Percentiles rank a stretch among this genome's conserved stretches.
These are phyloP conservation scores for Cornus controversa DNA, from an alignment of 148 eudicot species.

Conservation along the genomic window DNA sequence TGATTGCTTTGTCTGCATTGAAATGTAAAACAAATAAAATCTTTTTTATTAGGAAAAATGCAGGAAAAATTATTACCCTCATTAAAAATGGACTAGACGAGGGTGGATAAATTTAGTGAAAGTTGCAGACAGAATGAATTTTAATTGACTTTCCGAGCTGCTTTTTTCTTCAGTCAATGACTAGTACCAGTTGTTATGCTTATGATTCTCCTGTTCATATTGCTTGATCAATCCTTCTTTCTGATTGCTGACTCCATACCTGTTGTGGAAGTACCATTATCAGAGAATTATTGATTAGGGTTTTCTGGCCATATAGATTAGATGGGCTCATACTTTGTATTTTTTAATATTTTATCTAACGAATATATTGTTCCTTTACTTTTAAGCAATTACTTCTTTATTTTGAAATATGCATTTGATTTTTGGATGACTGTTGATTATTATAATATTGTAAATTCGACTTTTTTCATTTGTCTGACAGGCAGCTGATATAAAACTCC, in stretches of 20 bases:
- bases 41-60: too few relatives aligned
- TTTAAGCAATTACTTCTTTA: not conserved
- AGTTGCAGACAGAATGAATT: not conserved
- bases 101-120: not conserved
- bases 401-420: not conserved
- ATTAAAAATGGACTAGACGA: not conserved
- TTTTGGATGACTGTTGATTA: not conserved
- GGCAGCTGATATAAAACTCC: constrained; percentile 90
- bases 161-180: not conserved
- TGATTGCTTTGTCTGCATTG: not conserved
- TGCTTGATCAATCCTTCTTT: too few relatives aligned
- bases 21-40: too few relatives aligned
- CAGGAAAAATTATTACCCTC: not conserved
- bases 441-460: not conserved
- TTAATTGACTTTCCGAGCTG: not conserved
- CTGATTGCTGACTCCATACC: not conserved
- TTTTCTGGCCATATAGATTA: too few relatives aligned
- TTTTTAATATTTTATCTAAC: not conserved
- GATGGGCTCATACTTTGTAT: not conserved
- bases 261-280: not conserved
- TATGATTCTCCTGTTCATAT: not conserved
- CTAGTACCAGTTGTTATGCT: not conserved
- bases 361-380: too few relatives aligned
- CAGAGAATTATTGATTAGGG: too few relatives aligned
- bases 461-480: constrained; percentile 28